Percentiles rank a stretch among this genome's conserved stretches.
Conservation (phyloP, 164 flowering plant genomes). For the Vitis labrusca region DNA sequence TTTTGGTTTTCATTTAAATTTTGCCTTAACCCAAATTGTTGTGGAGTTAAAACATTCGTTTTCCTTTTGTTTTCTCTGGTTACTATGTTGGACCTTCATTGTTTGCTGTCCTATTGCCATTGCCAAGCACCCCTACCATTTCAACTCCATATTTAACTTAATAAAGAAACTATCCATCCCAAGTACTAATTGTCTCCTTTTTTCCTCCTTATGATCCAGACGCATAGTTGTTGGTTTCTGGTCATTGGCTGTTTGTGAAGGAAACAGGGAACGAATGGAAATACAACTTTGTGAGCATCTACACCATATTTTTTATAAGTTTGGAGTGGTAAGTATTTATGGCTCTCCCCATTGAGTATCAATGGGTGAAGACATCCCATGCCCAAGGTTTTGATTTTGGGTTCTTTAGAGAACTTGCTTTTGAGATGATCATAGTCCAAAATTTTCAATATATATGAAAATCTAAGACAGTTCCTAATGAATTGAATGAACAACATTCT, state of each 20-base stretch:
- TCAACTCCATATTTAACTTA: not conserved
- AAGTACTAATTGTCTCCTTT: not conserved
- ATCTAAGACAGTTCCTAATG: too few relatives aligned
- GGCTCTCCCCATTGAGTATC: not conserved
- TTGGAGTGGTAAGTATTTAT: slow-evolving; percentile 53
- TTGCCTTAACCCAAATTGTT: not conserved
- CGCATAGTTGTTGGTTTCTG: slow-evolving; percentile 56
- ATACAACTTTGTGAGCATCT: slow-evolving; percentile 27
- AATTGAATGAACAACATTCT: too few relatives aligned
- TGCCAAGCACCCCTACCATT: not conserved
- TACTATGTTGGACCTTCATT: not conserved
- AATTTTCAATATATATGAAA: too few relatives aligned
- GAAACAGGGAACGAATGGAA: slow-evolving; percentile 11
- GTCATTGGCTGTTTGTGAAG: slow-evolving; percentile 38
- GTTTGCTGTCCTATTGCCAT: not conserved
- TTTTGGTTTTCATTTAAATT: not conserved
- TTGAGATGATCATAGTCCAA: too few relatives aligned
- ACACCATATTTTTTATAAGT: slow-evolving; percentile 34
- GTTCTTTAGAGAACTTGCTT: too few relatives aligned
- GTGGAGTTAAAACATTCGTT: not conserved
- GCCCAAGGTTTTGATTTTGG: too few relatives aligned
- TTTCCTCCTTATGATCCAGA: slow-evolving; percentile 35
- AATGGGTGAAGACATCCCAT: not conserved
- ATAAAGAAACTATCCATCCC: not conserved
- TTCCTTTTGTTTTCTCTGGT: not conserved